These are phyloP conservation scores for Camillea tinctor DNA, from an alignment of 2,329 filamentous ascomycete genomes.

Conservation along the genomic window DNA sequence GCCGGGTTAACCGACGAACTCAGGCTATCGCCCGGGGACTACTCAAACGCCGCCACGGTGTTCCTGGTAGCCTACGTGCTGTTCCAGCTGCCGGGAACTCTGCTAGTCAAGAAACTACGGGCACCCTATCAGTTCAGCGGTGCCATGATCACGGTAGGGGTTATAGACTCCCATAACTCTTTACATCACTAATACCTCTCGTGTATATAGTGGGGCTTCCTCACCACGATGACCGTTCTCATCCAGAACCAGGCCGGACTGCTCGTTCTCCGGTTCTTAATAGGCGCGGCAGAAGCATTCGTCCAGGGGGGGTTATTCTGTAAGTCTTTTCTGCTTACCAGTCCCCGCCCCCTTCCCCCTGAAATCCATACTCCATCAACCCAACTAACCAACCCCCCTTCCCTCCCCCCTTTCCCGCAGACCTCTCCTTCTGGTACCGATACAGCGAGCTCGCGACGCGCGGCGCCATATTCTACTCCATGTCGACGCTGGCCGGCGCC, in stretches of 20 bases:
- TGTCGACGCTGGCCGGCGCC: constrained; percentile 22
- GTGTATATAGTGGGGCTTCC: constrained; percentile 21
- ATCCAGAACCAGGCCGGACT: constrained; percentile 13
- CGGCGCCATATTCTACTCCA: constrained; percentile 23
- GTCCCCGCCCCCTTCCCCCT: not conserved
- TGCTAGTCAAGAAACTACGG: constrained; percentile 22
- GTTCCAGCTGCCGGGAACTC: constrained; percentile 25
- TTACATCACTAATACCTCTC: constrained; percentile 6
- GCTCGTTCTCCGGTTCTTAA: constrained; percentile 20
- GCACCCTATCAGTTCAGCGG: constrained; percentile 22
- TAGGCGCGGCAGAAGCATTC: constrained; percentile 24
- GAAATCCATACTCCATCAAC: not conserved
- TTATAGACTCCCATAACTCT: not conserved
- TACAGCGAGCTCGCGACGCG: constrained; percentile 25
- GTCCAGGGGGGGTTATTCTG: constrained; percentile 25
- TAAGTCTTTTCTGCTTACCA: constrained; percentile 7
- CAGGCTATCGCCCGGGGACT: constrained; percentile 15
- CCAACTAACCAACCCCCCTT: not conserved
- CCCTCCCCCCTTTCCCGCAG: constrained; percentile 4
- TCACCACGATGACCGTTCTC: constrained; percentile 21
- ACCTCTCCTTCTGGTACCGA: constrained; percentile 29
- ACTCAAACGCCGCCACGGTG: constrained; percentile 20
- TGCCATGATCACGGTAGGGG: constrained; percentile 20
- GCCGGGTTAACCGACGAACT: constrained; percentile 24
- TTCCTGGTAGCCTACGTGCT: constrained; percentile 21